phyloP scores from a whole-genome alignment of 2,329 filamentous ascomycete species.

The Ceratocystis colombiana region DNA sequence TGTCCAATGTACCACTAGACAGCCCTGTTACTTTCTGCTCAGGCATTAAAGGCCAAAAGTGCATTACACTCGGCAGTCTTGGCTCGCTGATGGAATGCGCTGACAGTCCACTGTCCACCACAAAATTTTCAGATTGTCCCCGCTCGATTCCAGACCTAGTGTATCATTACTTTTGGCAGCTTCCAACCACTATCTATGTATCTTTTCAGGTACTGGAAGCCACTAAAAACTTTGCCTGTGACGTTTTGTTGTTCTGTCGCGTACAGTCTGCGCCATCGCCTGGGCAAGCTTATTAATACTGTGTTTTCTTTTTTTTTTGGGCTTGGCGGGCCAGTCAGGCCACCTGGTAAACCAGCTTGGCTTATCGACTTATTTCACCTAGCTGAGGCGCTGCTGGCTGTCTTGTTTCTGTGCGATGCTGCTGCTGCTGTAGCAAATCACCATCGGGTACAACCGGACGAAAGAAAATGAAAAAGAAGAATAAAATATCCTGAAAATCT shows the following conservation, averaged over 20 bases:
- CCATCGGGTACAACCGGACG: not conserved
- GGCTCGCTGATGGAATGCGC: not conserved
- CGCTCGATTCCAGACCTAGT: not conserved
- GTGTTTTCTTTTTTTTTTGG: not conserved
- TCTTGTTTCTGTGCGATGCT: not conserved
- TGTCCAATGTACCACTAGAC: slow-evolving; percentile 3
- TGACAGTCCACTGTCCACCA: not conserved
- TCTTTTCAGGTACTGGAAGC: not conserved
- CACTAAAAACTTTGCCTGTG: slow-evolving; percentile 17
- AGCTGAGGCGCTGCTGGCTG: too few relatives aligned
- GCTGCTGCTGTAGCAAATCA: not conserved
- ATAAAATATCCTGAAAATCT: not conserved
- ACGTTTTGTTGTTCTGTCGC: slow-evolving; percentile 21
- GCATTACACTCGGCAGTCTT: not conserved
- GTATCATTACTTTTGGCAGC: slow-evolving; percentile 20
- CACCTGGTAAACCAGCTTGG: not conserved
- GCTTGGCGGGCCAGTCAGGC: not conserved
- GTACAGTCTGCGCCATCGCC: slow-evolving; percentile 21
- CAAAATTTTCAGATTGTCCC: too few relatives aligned
- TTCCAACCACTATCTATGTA: slow-evolving; percentile 11
- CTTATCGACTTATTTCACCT: not conserved
- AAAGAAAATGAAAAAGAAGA: not conserved
- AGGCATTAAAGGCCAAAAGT: slow-evolving; percentile 16
- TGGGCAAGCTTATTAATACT: not conserved
- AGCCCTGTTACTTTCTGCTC: slow-evolving; percentile 1